Evolutionary conservation across 2,329 filamentous ascomycete genomes (phyloP).

Genomic region (Fusarium mangiferae): DNA sequence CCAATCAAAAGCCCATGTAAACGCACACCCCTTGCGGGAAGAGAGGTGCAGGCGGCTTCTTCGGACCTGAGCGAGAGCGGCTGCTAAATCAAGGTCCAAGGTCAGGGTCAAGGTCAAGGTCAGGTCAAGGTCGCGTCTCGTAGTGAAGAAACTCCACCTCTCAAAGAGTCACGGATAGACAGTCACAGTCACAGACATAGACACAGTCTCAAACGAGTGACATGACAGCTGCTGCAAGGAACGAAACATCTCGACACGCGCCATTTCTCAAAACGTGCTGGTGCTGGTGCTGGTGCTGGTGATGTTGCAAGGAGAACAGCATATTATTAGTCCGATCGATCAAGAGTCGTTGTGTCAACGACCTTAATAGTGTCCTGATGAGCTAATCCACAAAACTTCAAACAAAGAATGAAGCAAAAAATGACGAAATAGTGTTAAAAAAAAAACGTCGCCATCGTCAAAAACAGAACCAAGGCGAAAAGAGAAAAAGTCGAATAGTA

Average conservation of each 20-base stretch:
- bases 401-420: background rate
- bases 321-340: background rate
- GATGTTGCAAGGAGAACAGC: slow-evolving; percentile 5
- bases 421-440: slow-evolving; percentile 11
- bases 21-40: slow-evolving; percentile 24
- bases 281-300: slow-evolving; percentile 18
- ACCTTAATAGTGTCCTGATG: background rate
- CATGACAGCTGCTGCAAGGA: slow-evolving; percentile 23
- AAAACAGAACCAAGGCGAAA: background rate
- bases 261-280: slow-evolving; percentile 33
- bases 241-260: slow-evolving; percentile 24
- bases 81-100: slow-evolving; percentile 29
- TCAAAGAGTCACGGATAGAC: slow-evolving; percentile 3
- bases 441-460: slow-evolving; percentile 6
- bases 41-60: slow-evolving; percentile 24
- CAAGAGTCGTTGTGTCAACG: slow-evolving; percentile 1
- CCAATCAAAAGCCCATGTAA: slow-evolving; percentile 37
- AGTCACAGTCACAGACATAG: slow-evolving; percentile 3
- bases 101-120: slow-evolving; percentile 1
- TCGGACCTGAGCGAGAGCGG: slow-evolving; percentile 37
- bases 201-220: slow-evolving; percentile 19
- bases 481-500: background rate
- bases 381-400: background rate
- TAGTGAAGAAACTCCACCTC: slow-evolving; percentile 11
- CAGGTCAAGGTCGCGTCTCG: slow-evolving; percentile 7